Conservation (phyloP, 176 grass and related monocot species). For the Avena atlantica region DNA sequence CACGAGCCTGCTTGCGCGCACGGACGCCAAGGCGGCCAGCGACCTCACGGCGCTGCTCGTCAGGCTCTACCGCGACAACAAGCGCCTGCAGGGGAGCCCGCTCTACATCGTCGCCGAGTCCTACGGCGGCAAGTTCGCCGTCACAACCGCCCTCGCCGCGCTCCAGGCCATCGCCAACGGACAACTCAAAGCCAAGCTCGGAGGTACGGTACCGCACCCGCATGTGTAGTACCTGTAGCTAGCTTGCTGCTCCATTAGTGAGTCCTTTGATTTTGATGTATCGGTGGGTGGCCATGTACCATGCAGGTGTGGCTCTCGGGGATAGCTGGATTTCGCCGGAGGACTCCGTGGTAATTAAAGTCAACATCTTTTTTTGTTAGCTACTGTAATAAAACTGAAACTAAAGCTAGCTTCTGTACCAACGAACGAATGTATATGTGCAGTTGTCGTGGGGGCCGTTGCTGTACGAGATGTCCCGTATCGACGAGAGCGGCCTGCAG, state of each 20-base stretch:
- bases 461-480: conserved; percentile 71
- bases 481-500: conserved; percentile 60
- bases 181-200: conserved; percentile 53
- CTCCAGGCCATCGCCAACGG: conserved; percentile 58
- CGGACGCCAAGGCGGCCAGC: conserved; percentile 67
- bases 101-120: conserved; percentile 93
- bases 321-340: conserved; percentile 93
- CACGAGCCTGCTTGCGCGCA: conserved; percentile 51
- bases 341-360: conserved; percentile 65
- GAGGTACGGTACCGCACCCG: conserved; percentile 44
- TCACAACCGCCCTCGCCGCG: conserved; percentile 62
- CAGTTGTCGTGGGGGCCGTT: conserved; percentile 70
- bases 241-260: background rate
- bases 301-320: conserved; percentile 71
- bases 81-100: conserved; percentile 51
- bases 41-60: conserved; percentile 74
- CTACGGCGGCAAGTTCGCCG: conserved; percentile 96
- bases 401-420: no score
- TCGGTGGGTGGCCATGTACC: background rate
- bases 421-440: background rate
- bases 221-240: background rate
- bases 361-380: background rate
- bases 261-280: background rate
- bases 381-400: background rate
- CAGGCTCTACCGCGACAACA: conserved; percentile 47